Conservation (phyloP, 352 stramenopile genomes). For the Phytophthora pisi region DNA sequence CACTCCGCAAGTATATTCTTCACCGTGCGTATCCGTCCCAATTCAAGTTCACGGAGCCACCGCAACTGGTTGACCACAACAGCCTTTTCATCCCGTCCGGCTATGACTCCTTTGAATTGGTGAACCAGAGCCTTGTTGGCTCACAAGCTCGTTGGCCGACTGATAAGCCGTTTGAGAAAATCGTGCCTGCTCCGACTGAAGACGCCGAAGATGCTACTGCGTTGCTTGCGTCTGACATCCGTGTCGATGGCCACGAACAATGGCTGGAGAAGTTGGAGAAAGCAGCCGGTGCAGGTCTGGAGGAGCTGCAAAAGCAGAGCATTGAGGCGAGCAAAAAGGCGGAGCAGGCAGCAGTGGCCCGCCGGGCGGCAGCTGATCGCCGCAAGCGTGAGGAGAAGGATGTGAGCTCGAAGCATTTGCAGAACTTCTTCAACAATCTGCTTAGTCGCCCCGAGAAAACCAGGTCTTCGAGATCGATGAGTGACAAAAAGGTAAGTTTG, state of each 20-base stretch:
- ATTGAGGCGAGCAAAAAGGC: constrained; percentile 85
- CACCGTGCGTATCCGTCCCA: constrained; percentile 69
- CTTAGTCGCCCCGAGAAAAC: constrained; percentile 85
- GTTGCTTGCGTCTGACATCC: constrained; percentile 51
- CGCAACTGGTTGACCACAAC: constrained; percentile 77
- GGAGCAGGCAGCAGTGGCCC: constrained; percentile 67
- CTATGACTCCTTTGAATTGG: constrained; percentile 79
- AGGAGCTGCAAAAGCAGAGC: constrained; percentile 86
- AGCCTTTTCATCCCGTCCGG: constrained; percentile 78
- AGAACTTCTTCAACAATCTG: constrained; percentile 90
- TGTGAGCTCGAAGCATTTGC: constrained; percentile 84
- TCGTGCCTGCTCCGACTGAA: constrained; percentile 64
- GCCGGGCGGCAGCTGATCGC: constrained; percentile 70
- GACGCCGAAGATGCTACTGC: constrained; percentile 36
- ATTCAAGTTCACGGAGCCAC: constrained; percentile 71
- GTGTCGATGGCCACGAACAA: constrained; percentile 69
- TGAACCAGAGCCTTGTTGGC: constrained; percentile 78
- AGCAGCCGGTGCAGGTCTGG: constrained; percentile 71
- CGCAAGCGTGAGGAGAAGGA: constrained; percentile 85
- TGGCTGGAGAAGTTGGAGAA: constrained; percentile 88
- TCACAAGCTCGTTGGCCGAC: constrained; percentile 77
- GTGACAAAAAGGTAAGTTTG: constrained; percentile 62
- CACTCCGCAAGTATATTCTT: constrained; percentile 77
- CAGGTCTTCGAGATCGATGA: constrained; percentile 66
- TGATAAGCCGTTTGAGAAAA: constrained; percentile 84